Percentiles rank a stretch among this genome's conserved stretches.
phyloP scores from a whole-genome alignment of 2,329 filamentous ascomycete genomes.

The Neopestalotiopsis sp. region DNA sequence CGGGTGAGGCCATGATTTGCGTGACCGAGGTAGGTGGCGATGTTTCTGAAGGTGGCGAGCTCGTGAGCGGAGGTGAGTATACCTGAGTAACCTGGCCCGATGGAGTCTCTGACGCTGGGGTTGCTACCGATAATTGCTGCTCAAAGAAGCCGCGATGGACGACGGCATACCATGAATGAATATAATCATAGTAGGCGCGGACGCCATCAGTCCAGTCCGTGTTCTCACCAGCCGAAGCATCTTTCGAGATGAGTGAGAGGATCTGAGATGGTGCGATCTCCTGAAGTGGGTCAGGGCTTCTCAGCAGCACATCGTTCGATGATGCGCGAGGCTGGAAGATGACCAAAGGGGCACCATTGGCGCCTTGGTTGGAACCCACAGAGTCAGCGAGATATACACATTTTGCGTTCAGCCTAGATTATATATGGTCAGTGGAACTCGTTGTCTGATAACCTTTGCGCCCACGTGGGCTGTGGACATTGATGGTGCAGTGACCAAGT shows the following conservation, averaged over 20 bases:
- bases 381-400: conserved; percentile 39
- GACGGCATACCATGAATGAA: conserved; percentile 48
- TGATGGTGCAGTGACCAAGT: neutral
- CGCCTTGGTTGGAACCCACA: conserved; percentile 28
- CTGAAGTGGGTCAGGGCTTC: conserved; percentile 35
- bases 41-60: conserved; percentile 21
- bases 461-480: neutral
- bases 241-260: conserved; percentile 42
- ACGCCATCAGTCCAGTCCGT: conserved; percentile 44
- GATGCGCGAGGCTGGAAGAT: conserved; percentile 36
- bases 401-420: conserved; percentile 37
- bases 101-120: conserved; percentile 18
- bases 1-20: conserved; percentile 24
- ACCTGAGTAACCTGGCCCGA: neutral
- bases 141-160: conserved; percentile 47
- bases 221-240: conserved; percentile 31
- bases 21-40: conserved; percentile 19
- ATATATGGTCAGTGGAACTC: neutral
- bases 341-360: conserved; percentile 32
- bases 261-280: conserved; percentile 44
- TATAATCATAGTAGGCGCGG: conserved; percentile 44
- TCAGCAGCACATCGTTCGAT: conserved; percentile 33
- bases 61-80: conserved; percentile 22
- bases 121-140: conserved; percentile 34
- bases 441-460: neutral